Evolutionary conservation across 306 rosid genomes (phyloP), one percentile per base, ranked within the genome.

Genomic region (Heteromeles arbutifolia): DNA sequence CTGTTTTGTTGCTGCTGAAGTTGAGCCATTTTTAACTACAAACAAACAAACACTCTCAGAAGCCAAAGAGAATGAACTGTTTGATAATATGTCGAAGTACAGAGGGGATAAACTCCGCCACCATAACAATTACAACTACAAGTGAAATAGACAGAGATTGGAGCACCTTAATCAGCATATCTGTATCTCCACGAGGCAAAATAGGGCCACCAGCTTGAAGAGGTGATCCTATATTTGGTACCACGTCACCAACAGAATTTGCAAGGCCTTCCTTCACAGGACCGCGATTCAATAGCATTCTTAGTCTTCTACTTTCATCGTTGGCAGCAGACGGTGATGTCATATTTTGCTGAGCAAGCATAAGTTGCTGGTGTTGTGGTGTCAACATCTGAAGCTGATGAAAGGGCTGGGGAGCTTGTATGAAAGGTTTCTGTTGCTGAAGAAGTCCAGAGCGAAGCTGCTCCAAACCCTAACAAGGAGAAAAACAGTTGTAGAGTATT

Each of bases 351-450:
- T 95, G 99, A 28, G 99, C 98, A 71, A 96, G 90, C 94, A 96
- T 70, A 72, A 96, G 88, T 80, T 93, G 98, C 79, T 89, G 98
- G 82, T 93, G 97, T 53, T 95, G 99, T 12, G 96, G 96, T 18
- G 99, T 80, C 90, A 96, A 81, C 99, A 96, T 92, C 80, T 89
- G 99, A 65, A 96, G 88, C 86, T 92, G 99, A 81, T 87, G 98
- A 86, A 89, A 95, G 19, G 95, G 93, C 79, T 86, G 99, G 58
- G 93, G 97, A 66, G 90, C 84, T 84, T 92, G 99, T 31, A 90
- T 92, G 80, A 81, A 96, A 75, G 99, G 85, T 78, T 96, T 96
- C 75, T 83, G 99, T 34, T 85, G 98, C 90, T 87, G 98, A 82
- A 95, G 96, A 83, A 92, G 77, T 83, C 99, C 96, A 67, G 90